phyloP scores from a whole-genome alignment of 306 rosid genomes.

The Cucurbita maxima region DNA sequence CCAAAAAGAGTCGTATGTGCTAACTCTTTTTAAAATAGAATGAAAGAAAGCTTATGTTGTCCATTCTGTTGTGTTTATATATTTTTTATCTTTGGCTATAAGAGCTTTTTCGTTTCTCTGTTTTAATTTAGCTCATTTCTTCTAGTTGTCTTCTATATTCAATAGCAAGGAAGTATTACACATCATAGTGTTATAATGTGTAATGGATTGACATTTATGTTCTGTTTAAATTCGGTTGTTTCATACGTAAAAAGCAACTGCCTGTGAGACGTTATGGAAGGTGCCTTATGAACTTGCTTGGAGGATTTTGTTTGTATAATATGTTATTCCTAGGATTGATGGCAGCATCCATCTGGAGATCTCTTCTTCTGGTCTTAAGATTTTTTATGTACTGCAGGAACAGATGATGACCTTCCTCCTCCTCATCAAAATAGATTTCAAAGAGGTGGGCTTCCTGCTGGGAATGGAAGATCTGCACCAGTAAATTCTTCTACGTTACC shows the following conservation, averaged over 20 bases:
- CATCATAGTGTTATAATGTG: background rate
- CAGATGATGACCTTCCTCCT: conserved; percentile 47
- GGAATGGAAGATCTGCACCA: conserved; percentile 33
- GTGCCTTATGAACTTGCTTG: background rate
- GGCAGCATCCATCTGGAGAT: background rate
- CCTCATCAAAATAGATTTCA: conserved; percentile 48
- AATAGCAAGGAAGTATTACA: background rate
- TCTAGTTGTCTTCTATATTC: background rate
- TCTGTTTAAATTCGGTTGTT: background rate
- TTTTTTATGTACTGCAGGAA: conserved; percentile 19
- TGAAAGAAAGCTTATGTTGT: background rate
- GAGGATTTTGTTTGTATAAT: background rate
- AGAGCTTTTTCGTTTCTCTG: background rate
- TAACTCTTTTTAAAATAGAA: background rate
- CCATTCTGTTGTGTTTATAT: background rate
- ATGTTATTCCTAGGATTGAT: background rate
- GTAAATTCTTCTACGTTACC: conserved; percentile 32
- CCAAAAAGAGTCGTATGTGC: background rate
- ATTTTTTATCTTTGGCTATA: background rate
- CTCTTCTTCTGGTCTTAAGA: background rate
- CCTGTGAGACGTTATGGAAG: background rate
- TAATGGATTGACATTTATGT: background rate
- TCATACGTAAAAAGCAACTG: background rate
- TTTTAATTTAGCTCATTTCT: background rate
- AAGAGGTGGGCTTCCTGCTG: conserved; percentile 25